Evolutionary conservation across 495 filamentous ascomycete species (phyloP), one percentile per base, ranked within the genome.

Genomic region (Melanomma pulvis-pyrius): DNA sequence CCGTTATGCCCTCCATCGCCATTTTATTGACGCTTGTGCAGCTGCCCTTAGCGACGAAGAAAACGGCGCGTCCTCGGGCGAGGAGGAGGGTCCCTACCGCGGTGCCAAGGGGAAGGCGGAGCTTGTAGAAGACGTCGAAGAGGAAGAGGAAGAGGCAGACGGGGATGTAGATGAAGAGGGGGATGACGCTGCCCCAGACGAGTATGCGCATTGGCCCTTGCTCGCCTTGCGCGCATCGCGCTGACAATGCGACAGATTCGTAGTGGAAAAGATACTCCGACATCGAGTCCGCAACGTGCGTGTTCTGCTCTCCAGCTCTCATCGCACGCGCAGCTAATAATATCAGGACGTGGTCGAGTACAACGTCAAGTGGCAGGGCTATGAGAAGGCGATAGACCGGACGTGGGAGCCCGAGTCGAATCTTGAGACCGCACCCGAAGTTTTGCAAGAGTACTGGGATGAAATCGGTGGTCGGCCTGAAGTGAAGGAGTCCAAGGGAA

Each of bases 311-410:
- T 24, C 15, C 8, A 17, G 9, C 26, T 11, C 8, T 24, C 13
- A 51, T 6, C 22, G 52, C 34, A 47, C 46, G 52, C 22, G 25
- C 21, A 12, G 63, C 58, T 68, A 15, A 70, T 6, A 36, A 21
- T 13, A 8, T 15, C 28, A 69, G 70, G 62, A 41, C 11, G 28
- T 21, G 9, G 22, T 44, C 34, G 21, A 60, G 26, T 81, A 86
- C 19, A 65, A 82, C 11, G 83, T 89, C 51, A 88, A 88, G 69
- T 90, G 87, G 87, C 78, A 83, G 57, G 87, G 86, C 0, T 90
- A 86, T 62, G 80, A 84, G 0, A 76, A 84, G 19, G 76, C 76
- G 12, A 66, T 68, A 0, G 86, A 90, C 53, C 72, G 75, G 41
- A 90, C 87, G 5, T 82, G 84, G 80, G 87, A 90, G 65, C 84